A percentile compares a stretch with the other conserved stretches of the same genome.
phyloP scores from a whole-genome alignment of 176 grass and related monocot genomes.

The Otatea glauca region DNA sequence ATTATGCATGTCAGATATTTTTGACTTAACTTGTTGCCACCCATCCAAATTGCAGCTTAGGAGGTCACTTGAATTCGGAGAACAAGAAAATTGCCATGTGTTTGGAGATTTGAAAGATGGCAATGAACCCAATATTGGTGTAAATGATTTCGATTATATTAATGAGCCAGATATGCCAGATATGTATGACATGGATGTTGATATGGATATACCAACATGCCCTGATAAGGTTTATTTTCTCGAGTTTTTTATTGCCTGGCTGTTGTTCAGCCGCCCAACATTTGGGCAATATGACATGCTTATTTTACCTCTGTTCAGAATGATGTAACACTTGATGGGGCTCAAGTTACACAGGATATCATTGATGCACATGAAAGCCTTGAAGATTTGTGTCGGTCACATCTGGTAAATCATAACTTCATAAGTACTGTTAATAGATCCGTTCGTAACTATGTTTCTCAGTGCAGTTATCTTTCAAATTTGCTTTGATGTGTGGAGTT shows the following conservation, averaged over 20 bases:
- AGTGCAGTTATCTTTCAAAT: neutral
- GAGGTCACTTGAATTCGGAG: conserved; percentile 69
- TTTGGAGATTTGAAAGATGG: conserved; percentile 59
- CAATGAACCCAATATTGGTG: conserved; percentile 50
- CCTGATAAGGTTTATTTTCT: conserved; percentile 53
- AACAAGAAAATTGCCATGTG: conserved; percentile 44
- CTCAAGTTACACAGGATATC: conserved; percentile 51
- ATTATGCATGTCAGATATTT: conserved; percentile 4
- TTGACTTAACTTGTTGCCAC: neutral
- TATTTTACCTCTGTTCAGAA: conserved; percentile 48
- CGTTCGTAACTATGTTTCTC: neutral
- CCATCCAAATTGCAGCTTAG: conserved; percentile 64
- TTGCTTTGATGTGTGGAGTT: neutral
- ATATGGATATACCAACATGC: conserved; percentile 49
- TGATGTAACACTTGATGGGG: conserved; percentile 33
- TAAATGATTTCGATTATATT: conserved; percentile 37
- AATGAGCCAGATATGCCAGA: conserved; percentile 53
- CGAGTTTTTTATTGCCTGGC: neutral
- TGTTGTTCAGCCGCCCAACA: neutral
- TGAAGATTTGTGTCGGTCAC: conserved; percentile 74
- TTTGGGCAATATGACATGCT: conserved; percentile 37
- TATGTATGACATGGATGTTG: conserved; percentile 53
- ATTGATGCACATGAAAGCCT: conserved; percentile 60
- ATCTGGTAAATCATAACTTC: conserved; percentile 63
- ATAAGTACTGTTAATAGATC: conserved; percentile 20